Evolutionary conservation across 257 asterid genomes (phyloP).

Genomic region (Solanum arcanum): DNA sequence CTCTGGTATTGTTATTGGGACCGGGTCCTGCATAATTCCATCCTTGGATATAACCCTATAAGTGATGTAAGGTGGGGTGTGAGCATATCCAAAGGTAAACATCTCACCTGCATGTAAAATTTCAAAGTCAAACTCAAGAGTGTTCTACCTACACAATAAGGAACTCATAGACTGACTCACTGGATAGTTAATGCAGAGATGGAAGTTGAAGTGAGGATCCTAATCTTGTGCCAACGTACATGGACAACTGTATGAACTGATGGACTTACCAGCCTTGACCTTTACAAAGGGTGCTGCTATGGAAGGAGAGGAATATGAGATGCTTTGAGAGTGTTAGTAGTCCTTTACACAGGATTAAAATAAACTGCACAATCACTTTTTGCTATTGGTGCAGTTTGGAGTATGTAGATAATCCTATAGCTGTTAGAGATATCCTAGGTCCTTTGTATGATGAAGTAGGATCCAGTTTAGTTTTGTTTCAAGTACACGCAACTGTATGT

Average conservation of each 20-base stretch:
- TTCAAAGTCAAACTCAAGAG: slow-evolving; percentile 5
- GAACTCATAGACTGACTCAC: not conserved
- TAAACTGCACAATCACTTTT: no score
- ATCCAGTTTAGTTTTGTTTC: no score
- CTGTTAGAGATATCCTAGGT: no score
- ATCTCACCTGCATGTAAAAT: slow-evolving; percentile 64
- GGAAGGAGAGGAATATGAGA: no score
- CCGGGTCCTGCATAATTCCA: slow-evolving; percentile 88
- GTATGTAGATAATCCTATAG: no score
- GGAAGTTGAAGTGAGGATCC: not conserved
- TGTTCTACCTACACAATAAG: not conserved
- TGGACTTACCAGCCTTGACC: not conserved
- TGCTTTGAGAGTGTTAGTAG: no score
- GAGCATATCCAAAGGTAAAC: slow-evolving; percentile 93
- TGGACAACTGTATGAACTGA: not conserved
- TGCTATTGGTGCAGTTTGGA: no score
- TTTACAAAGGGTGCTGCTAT: not conserved
- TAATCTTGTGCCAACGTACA: not conserved
- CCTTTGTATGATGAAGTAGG: no score
- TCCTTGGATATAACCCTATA: slow-evolving; percentile 89
- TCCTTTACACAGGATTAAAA: no score
- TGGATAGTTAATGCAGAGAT: not conserved
- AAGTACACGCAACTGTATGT: no score
- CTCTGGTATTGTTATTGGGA: slow-evolving; percentile 73
- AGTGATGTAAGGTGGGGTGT: slow-evolving; percentile 61